A percentile compares a stretch with the other conserved stretches of the same genome.
phyloP scores from a whole-genome alignment of 2,329 filamentous ascomycete genomes.

The Lasiodiplodia hormozganensis region DNA sequence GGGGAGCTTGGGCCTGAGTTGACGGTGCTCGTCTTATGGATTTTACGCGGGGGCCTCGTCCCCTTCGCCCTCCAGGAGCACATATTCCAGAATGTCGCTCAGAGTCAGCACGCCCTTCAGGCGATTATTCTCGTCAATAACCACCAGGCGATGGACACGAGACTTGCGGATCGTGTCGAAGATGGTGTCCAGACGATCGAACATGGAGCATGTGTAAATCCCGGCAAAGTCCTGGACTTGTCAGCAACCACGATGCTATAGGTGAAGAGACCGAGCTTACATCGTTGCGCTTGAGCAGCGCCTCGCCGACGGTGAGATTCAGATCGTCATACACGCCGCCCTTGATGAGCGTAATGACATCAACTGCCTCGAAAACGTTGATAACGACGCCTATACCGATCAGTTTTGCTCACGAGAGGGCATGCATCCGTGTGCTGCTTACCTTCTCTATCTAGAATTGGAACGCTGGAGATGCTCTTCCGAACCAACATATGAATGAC shows the following conservation, averaged over 20 bases:
- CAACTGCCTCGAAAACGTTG: constrained; percentile 97
- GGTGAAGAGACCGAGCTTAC: constrained; percentile 48
- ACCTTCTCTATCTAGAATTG: constrained; percentile 82
- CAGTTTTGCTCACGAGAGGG: constrained; percentile 9
- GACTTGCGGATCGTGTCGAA: constrained; percentile 97
- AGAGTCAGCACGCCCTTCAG: constrained; percentile 90
- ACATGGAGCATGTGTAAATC: constrained; percentile 92
- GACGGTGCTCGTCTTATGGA: background rate
- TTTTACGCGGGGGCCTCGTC: constrained; percentile 42
- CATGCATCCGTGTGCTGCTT: constrained; percentile 33
- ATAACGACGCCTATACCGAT: constrained; percentile 68
- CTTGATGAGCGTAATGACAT: constrained; percentile 95
- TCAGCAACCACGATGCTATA: constrained; percentile 33
- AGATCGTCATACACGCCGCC: constrained; percentile 92
- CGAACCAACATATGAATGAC: constrained; percentile 94
- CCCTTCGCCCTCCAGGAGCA: constrained; percentile 80
- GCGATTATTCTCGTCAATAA: constrained; percentile 87
- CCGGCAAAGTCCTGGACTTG: constrained; percentile 81
- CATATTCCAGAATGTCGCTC: constrained; percentile 96
- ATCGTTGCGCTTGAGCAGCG: constrained; percentile 82
- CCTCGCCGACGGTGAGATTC: constrained; percentile 84
- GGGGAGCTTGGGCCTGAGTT: no score
- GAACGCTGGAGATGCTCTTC: constrained; percentile 92
- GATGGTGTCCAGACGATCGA: constrained; percentile 92
- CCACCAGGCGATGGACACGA: constrained; percentile 88